Evolutionary conservation across 2,329 filamentous ascomycete genomes (phyloP).

Genomic region (Ophiostoma sp.): DNA sequence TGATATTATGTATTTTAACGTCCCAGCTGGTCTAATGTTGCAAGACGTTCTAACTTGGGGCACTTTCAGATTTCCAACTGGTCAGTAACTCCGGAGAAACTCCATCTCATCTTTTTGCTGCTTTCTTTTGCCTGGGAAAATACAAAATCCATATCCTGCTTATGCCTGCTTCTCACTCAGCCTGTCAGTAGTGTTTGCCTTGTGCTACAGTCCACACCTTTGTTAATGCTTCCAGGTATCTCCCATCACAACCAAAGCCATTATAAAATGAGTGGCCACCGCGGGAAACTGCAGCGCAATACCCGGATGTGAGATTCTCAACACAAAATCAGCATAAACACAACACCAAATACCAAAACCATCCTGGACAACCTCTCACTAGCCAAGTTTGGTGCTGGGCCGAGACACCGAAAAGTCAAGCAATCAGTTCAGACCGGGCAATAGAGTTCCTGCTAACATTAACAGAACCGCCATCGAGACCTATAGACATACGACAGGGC

Average conservation of each 20-base stretch:
- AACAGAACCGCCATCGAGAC: background rate
- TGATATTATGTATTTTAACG: background rate
- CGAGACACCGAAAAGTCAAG: slow-evolving; percentile 6
- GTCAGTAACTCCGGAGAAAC: too few species aligned
- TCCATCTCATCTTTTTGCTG: background rate
- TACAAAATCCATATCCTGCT: background rate
- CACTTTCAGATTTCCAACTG: too few species aligned
- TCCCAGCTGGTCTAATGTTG: background rate
- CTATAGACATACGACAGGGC: background rate
- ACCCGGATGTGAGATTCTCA: background rate
- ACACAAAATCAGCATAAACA: background rate
- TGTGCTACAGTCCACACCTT: background rate
- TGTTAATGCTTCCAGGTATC: background rate
- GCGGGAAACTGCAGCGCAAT: background rate
- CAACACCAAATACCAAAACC: background rate
- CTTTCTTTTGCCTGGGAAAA: background rate
- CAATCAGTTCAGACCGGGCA: background rate
- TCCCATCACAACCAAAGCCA: background rate
- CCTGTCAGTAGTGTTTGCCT: background rate
- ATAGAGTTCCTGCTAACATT: background rate
- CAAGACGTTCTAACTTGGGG: too few species aligned
- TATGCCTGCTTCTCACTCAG: background rate
- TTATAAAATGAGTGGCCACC: background rate
- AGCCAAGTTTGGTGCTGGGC: background rate
- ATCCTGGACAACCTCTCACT: background rate